Percentiles rank a stretch among this genome's conserved stretches.
phyloP scores from a whole-genome alignment of 2,329 filamentous ascomycete species.

The Alternaria metachromatica region DNA sequence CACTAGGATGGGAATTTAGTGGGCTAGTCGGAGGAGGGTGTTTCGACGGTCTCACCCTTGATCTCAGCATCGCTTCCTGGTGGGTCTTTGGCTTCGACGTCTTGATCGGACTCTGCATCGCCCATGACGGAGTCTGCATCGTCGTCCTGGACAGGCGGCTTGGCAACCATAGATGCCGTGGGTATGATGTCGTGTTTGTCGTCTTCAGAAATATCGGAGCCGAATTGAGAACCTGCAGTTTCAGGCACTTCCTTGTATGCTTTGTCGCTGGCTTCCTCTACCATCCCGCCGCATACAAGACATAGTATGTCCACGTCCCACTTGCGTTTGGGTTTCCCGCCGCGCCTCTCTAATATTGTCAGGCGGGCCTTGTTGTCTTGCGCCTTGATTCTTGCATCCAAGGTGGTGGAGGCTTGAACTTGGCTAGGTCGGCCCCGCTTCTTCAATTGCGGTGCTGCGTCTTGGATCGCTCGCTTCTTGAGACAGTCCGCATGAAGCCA shows the following conservation, averaged over 20 bases:
- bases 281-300: conserved; percentile 23
- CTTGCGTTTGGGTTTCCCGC: conserved; percentile 3
- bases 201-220: background rate
- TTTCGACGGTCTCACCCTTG: conserved; percentile 14
- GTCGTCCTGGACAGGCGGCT: background rate
- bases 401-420: background rate
- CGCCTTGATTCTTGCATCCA: conserved; percentile 13
- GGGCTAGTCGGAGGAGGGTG: conserved; percentile 5
- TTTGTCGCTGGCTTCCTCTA: conserved; percentile 19
- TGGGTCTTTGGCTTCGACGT: background rate
- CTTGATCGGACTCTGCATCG: background rate
- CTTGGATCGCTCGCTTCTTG: conserved; percentile 23
- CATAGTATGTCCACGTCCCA: conserved; percentile 28
- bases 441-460: conserved; percentile 10
- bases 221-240: background rate
- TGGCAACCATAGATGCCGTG: background rate
- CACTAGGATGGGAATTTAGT: conserved; percentile 9
- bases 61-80: background rate
- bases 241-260: background rate
- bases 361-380: conserved; percentile 13
- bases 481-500: conserved; percentile 54
- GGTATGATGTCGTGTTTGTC: background rate
- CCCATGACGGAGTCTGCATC: background rate
- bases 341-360: conserved; percentile 25
- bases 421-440: conserved; percentile 2